These are phyloP conservation scores for Tirmania nivea DNA, from an alignment of 495 filamentous ascomycete genomes.

Conservation along the genomic window DNA sequence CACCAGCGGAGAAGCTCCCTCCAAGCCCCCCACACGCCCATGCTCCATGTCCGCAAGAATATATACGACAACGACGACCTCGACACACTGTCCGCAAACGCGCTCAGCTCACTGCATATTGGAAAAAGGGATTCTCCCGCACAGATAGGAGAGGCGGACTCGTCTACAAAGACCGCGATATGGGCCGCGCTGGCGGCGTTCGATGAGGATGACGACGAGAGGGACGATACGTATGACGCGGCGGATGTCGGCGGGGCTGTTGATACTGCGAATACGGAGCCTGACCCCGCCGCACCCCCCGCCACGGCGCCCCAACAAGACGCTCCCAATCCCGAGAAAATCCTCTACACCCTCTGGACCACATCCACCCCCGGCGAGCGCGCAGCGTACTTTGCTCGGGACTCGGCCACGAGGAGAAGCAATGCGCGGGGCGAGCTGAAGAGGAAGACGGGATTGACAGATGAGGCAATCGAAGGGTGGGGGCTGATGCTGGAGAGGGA, in stretches of 20 bases:
- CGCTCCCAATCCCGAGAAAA: conserved; percentile 14
- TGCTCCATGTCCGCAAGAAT: conserved; percentile 33
- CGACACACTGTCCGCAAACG: conserved; percentile 32
- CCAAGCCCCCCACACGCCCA: conserved; percentile 12
- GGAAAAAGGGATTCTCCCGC: conserved; percentile 42
- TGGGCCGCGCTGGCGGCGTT: conserved; percentile 76
- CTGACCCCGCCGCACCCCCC: conserved; percentile 13
- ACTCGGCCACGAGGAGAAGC: conserved; percentile 41
- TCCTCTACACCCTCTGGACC: conserved; percentile 37
- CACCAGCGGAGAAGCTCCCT: background rate
- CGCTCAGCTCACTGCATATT: conserved; percentile 41
- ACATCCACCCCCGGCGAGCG: conserved; percentile 32
- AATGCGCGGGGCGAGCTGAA: conserved; percentile 40
- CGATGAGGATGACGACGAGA: conserved; percentile 87
- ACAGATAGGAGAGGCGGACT: conserved; percentile 21
- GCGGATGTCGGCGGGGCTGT: conserved; percentile 79
- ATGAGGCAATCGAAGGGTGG: conserved; percentile 92
- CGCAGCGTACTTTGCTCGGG: conserved; percentile 44
- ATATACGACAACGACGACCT: conserved; percentile 64
- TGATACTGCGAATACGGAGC: conserved; percentile 26
- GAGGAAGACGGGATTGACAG: conserved; percentile 64
- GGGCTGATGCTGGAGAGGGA: conserved; percentile 60
- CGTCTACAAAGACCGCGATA: conserved; percentile 54
- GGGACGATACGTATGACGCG: conserved; percentile 89
- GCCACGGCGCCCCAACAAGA: background rate